Evolutionary conservation across 768 basidiomycete species (phyloP), one percentile per base, ranked within the genome.

Genomic region (Cystoderma amianthinum): DNA sequence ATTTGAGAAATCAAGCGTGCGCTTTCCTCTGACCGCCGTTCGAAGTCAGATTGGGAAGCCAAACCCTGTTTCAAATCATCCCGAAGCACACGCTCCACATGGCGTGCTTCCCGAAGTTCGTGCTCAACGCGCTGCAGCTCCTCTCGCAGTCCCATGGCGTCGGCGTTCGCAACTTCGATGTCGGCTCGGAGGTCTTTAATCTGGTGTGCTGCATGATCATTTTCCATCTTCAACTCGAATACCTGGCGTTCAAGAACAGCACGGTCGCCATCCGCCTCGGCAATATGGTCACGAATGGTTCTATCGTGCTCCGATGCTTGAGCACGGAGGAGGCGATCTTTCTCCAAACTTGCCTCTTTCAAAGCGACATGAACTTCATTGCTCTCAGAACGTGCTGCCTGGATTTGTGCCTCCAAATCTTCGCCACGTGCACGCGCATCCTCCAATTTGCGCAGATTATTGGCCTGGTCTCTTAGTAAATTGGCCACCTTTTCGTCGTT

Each of bases 251-350:
- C 92, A 35, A 96, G 68, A 11, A 95, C 90, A 0, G 93, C 92
- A 5, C 91, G 78, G 58, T 97, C 93, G 1, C 92, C 88, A 53
- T 96, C 91, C 11, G 92, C 88, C 59, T 98, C 94, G 2, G 86
- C 86, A 41, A 86, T 83, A 51, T 93, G 87, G 56, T 96, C 92
- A 1, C 90, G 77, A 47, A 96, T 78, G 37, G 72, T 68, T 16
- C 71, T 65, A 28, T 76, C 73, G 47, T 77, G 73, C 51, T 77
- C 86, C 11, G 75, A 78, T 5, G 85, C 83, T 55, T 91, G 88
- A 2, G 69, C 72, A 32, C 72, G 76, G 43, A 91, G 62, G 12
- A 90, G 65, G 16, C 82, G 67, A 42, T 95, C 91, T 61, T 90
- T 89, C 62, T 96, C 91, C 47, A 60, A 60, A 32, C 78, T 71